A percentile compares a stretch with the other conserved stretches of the same genome.
Conservation (phyloP, 208 protist genomes). For the Wallacemonas sp. region DNA sequence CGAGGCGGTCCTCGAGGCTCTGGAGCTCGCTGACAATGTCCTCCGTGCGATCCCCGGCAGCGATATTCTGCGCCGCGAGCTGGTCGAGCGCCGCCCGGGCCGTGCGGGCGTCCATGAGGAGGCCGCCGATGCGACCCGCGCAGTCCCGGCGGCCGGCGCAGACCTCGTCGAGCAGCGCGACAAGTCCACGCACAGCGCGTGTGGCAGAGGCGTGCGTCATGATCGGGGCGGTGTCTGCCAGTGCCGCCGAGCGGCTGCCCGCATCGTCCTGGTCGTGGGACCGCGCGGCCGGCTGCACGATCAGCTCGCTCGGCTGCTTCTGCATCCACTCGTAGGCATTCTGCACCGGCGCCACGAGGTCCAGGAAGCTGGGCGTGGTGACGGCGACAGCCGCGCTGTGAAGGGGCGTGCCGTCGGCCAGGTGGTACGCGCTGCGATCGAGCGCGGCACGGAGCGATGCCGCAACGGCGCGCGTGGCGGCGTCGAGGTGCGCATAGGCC, state of each 20-base stretch:
- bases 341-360: slow-evolving; percentile 13
- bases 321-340: slow-evolving; percentile 2
- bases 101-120: slow-evolving; percentile 1
- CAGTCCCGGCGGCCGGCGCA: neutral
- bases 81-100: slow-evolving; percentile 16
- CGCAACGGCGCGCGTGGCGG: slow-evolving; percentile 4
- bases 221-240: too few species aligned
- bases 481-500: neutral
- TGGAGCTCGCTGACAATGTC: slow-evolving; percentile 26
- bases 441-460: neutral
- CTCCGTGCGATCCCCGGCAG: slow-evolving; percentile 21
- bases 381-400: too few species aligned
- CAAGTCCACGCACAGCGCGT: neutral
- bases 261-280: too few species aligned
- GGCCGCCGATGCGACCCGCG: neutral
- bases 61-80: slow-evolving; percentile 20
- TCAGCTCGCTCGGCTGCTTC: too few species aligned
- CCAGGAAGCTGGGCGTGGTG: neutral
- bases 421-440: slow-evolving; percentile 2
- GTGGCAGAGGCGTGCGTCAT: neutral
- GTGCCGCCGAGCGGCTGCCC: too few species aligned
- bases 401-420: slow-evolving; percentile 4
- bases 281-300: too few species aligned
- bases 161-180: slow-evolving; percentile 9
- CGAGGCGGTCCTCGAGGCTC: slow-evolving; percentile 28